A percentile compares a stretch with the other conserved stretches of the same genome.
These are phyloP conservation scores for Fusarium sp. DNA, from an alignment of 2,329 filamentous ascomycete species.

Conservation along the genomic window DNA sequence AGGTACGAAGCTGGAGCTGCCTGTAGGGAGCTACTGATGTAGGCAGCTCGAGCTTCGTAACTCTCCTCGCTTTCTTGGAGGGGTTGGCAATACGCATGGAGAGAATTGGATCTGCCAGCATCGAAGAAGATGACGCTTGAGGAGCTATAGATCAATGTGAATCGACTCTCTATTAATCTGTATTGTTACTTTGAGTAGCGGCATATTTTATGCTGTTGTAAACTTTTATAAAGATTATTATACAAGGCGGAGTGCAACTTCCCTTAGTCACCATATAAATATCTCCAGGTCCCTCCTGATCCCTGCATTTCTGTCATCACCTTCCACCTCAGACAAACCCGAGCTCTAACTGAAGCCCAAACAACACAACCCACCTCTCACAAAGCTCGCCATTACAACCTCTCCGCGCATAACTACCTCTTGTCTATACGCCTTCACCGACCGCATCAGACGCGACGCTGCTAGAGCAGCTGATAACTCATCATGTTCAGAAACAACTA, in stretches of 20 bases:
- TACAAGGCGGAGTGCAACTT: too few relatives aligned
- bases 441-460: slow-evolving; percentile 34
- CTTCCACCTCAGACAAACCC: slow-evolving; percentile 40
- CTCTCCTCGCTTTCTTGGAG: too few relatives aligned
- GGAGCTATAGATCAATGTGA: too few relatives aligned
- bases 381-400: slow-evolving; percentile 32
- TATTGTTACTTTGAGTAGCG: too few relatives aligned
- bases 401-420: slow-evolving; percentile 23
- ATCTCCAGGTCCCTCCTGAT: not conserved
- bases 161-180: too few relatives aligned
- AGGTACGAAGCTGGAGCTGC: slow-evolving; percentile 54
- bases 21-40: slow-evolving; percentile 29
- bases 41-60: too few relatives aligned
- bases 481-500: slow-evolving; percentile 99
- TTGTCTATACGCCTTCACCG: slow-evolving; percentile 14
- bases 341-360: slow-evolving; percentile 28
- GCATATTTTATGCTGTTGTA: too few relatives aligned
- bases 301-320: not conserved
- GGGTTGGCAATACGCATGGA: not conserved
- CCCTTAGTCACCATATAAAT: not conserved
- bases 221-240: too few relatives aligned
- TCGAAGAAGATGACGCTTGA: not conserved
- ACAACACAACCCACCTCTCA: slow-evolving; percentile 36
- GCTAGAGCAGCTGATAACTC: slow-evolving; percentile 38
- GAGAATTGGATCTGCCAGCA: not conserved